Evolutionary conservation across 169 alveolate species (phyloP), one percentile per base, ranked within the genome.

Genomic region (Fabrea salina): DNA sequence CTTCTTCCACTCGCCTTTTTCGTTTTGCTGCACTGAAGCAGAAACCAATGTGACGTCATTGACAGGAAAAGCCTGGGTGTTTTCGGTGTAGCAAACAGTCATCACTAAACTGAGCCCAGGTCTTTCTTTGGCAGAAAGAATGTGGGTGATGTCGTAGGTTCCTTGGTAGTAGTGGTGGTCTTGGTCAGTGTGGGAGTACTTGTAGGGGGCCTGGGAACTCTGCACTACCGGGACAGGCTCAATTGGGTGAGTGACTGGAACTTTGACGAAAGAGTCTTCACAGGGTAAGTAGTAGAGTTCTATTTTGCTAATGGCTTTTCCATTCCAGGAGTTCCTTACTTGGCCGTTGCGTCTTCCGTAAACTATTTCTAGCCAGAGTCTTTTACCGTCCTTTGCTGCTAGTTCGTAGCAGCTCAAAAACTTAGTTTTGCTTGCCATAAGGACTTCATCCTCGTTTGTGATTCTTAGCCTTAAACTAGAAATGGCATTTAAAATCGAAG

Each of bases 111-210:
- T 22, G 13, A 43, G 35, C 33, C 61, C 59, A 71, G 68, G 49
- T 16, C 7, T 33, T 3, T 43, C 41, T 8, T 53, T 44, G 4
- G 57, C 53, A 30, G 44, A 66, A 11, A 82, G 41, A 27, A 76
- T 61, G 0, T 57, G 68, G 32, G 86, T 67, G 6, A 82, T 33
- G 54, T 82, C 85, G 50, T 71, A 82, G 39, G 64, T 76, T 19
- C 88, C 88, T 25, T 37, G 32, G 50, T 77, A 82, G 70, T 43
- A 66, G 27, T 39, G 75, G 64, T 64, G 33, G 13, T 68, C 85
- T 30, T 82, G 61, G 51, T 64, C 75, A 8, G 40, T 72, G 19
- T 81, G 61, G 13, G 50, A 22, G 54, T 27, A 74, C 72, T 74
- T 47, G 27, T 74, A 51, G 13, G n/a, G 32, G 16, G 25, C 16